phyloP scores from a whole-genome alignment of 2,329 filamentous ascomycete genomes.

The Tolypocladium tropicale region DNA sequence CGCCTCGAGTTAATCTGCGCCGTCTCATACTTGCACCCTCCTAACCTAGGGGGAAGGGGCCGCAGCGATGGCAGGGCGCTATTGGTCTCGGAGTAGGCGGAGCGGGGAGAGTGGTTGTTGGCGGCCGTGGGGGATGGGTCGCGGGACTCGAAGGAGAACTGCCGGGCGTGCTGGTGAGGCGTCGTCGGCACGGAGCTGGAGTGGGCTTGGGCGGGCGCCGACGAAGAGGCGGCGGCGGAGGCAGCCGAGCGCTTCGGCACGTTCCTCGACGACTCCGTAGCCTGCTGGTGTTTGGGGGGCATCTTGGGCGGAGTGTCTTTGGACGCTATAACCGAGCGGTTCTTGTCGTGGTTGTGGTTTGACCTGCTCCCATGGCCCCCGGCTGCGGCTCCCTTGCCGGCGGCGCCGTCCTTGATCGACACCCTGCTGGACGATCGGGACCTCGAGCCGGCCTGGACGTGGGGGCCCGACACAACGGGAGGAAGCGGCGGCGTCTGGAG shows the following conservation, averaged over 20 bases:
- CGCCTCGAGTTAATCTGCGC: constrained; percentile 70
- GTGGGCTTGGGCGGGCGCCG: constrained; percentile 32
- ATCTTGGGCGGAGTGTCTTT: constrained; percentile 44
- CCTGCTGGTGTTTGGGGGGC: constrained; percentile 34
- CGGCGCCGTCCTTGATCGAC: constrained; percentile 41
- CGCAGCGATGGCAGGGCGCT: constrained; percentile 59
- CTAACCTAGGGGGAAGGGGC: constrained; percentile 46
- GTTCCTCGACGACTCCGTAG: constrained; percentile 18
- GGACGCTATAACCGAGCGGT: constrained; percentile 50
- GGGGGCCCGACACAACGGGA: constrained; percentile 43
- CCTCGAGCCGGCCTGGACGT: constrained; percentile 44
- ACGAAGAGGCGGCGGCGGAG: constrained; percentile 10
- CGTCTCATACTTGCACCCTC: constrained; percentile 81
- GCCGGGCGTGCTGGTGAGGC: constrained; percentile 77
- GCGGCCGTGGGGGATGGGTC: constrained; percentile 70
- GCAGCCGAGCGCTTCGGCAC: constrained; percentile 17
- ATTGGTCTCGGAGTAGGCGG: constrained; percentile 82
- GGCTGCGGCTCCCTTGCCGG: constrained; percentile 35
- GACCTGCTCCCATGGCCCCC: constrained; percentile 57
- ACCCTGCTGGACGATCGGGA: constrained; percentile 51
- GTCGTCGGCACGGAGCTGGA: constrained; percentile 91
- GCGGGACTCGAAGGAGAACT: constrained; percentile 69
- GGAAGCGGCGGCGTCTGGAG: constrained; percentile 46
- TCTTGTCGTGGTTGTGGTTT: constrained; percentile 46
- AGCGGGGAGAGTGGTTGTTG: constrained; percentile 76